phyloP scores from a whole-genome alignment of 805 yeast genomes.

The Ogataea minuta region DNA sequence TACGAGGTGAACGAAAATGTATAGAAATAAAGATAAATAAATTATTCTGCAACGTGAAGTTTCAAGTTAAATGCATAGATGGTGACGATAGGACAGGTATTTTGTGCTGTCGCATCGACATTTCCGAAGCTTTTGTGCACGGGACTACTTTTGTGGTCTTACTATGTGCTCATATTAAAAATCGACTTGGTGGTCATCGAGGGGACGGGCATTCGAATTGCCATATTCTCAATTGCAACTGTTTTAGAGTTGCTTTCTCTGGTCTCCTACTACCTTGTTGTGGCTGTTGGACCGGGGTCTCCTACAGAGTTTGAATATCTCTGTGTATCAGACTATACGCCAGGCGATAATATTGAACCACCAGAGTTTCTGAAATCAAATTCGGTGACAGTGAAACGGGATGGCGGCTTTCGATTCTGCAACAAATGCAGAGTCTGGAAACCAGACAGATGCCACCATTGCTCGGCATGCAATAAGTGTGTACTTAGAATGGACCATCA shows the following conservation, averaged over 20 bases:
- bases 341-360: conserved; percentile 32
- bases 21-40: background rate
- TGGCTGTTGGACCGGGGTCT: conserved; percentile 61
- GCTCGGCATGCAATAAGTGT: conserved; percentile 48
- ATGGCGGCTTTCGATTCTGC: conserved; percentile 65
- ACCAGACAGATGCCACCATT: conserved; percentile 60
- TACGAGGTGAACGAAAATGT: conserved; percentile 42
- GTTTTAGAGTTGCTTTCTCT: conserved; percentile 38
- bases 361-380: conserved; percentile 41
- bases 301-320: conserved; percentile 57
- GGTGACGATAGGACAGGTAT: conserved; percentile 19
- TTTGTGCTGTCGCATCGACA: conserved; percentile 37
- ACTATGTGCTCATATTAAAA: conserved; percentile 37
- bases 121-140: conserved; percentile 52
- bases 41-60: background rate
- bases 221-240: conserved; percentile 28
- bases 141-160: conserved; percentile 45
- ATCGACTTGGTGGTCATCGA: conserved; percentile 26
- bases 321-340: conserved; percentile 16
- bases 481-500: conserved; percentile 57
- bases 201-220: conserved; percentile 14
- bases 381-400: conserved; percentile 45
- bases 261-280: conserved; percentile 51
- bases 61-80: conserved; percentile 3
- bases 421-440: conserved; percentile 54